Evolutionary conservation across 345 rosid species (phyloP), one percentile per base, ranked within the genome.

Genomic region (Camelina sativa): DNA sequence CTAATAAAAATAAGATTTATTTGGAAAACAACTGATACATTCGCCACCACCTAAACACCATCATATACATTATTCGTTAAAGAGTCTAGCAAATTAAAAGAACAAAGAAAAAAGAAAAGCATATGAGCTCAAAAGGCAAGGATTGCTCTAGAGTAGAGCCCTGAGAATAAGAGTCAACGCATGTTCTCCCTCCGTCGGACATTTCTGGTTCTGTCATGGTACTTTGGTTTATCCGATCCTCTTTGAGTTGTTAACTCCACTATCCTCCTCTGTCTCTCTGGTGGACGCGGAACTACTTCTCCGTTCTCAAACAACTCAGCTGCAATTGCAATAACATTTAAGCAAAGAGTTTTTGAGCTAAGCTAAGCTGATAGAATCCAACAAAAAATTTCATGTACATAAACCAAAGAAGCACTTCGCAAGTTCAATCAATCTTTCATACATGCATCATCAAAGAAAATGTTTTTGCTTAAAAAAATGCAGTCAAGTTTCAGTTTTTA

Each of bases 191-290:
- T 81, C 37, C 97, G 86, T 25, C 99, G 90, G 22, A 84, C 92
- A 13, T 87, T 86, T 57, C 93, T 78, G 69, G 97, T 92, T 77
- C 92, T 74, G 81, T 90, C 98, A 62, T 90, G 38, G 46, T 69
- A 54, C 70, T 16, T 76, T 25, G 79, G 97, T 76, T 94, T 82
- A 76, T 90, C 94, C 3, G 87, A 82, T 30, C 90, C 86, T 84
- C 97, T 86, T 73, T 90, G 97, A 22, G 92, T 93, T 73, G 86
- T 96, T 11, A 96, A 87, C 23, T 76, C 79, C 55, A 81, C 86
- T 55, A 95, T 96, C 83, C 93, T 86, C 84, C 85, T 89, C 80
- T 95, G 94, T 72, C 99, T 90, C 77, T 95, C 99, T 7, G 96
- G 97, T 43, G 98, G 65, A 63, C 99, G 87, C 63, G 84, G 92